Conservation (phyloP, 768 basidiomycete genomes). For the Phlegmacium glaucopus region DNA sequence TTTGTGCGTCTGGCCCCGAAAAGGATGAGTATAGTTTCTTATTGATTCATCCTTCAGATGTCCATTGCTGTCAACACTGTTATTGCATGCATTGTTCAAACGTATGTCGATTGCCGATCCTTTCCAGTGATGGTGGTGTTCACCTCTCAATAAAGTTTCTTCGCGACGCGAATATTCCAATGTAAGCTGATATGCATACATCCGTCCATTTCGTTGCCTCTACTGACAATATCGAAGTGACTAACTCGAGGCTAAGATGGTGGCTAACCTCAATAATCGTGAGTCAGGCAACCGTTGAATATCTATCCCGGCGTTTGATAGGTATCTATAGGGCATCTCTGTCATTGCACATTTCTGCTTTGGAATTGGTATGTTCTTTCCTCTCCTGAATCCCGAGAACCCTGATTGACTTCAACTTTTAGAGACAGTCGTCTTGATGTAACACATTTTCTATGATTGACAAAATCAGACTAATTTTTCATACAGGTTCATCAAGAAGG, state of each 20-base stretch:
- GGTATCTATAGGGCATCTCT: slow-evolving; percentile 16
- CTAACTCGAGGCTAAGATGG: slow-evolving; percentile 26
- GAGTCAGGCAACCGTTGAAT: slow-evolving; percentile 7
- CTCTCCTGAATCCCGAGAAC: neutral
- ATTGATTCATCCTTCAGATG: slow-evolving; percentile 12
- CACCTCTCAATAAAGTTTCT: slow-evolving; percentile 25
- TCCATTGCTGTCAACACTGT: slow-evolving; percentile 26
- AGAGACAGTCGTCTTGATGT: slow-evolving; percentile 34
- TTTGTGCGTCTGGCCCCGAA: slow-evolving; percentile 21
- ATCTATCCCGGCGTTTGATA: neutral
- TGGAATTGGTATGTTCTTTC: slow-evolving; percentile 28
- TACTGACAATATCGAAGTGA: slow-evolving; percentile 20
- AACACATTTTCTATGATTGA: neutral
- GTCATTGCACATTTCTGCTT: slow-evolving; percentile 31
- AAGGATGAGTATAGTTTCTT: neutral
- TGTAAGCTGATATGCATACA: slow-evolving; percentile 15
- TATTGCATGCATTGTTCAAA: slow-evolving; percentile 30
- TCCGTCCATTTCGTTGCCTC: neutral
- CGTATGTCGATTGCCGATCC: slow-evolving; percentile 13
- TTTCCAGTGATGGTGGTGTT: neutral
- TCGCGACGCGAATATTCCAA: slow-evolving; percentile 27
- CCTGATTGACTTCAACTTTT: neutral
- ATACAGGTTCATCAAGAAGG: slow-evolving; percentile 33
- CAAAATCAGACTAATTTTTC: neutral
- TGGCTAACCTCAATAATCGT: slow-evolving; percentile 28